These are phyloP conservation scores for Ilyonectria mors-panacis DNA, from an alignment of 2,329 filamentous ascomycete genomes.

Conservation along the genomic window DNA sequence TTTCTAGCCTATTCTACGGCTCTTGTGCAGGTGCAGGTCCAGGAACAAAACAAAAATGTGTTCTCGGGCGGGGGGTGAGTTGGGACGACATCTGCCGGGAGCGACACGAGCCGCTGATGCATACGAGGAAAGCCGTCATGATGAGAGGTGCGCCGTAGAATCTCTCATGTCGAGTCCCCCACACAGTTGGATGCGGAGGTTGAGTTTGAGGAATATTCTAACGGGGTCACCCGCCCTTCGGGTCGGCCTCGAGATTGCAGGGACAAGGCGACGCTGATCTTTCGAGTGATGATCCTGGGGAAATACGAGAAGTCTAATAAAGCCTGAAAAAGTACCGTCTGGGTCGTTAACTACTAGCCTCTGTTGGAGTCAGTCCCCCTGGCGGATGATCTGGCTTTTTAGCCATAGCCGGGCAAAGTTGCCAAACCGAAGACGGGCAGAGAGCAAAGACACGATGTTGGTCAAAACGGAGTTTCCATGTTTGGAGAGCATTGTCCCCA, in stretches of 20 bases:
- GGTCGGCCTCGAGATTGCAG: not conserved
- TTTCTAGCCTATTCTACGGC: slow-evolving; percentile 9
- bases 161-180: not conserved
- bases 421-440: not conserved
- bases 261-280: slow-evolving; percentile 9
- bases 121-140: slow-evolving; percentile 2
- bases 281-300: slow-evolving; percentile 24
- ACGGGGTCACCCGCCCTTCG: not conserved
- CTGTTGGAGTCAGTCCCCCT: not conserved
- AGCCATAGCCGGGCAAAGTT: not conserved
- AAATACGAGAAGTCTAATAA: slow-evolving; percentile 25
- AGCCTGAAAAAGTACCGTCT: not conserved
- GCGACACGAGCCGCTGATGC: slow-evolving; percentile 2
- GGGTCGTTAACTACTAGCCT: not conserved
- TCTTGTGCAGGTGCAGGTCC: slow-evolving; percentile 3
- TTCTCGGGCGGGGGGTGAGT: not conserved
- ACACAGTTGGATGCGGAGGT: not conserved
- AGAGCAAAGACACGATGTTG: not conserved
- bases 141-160: slow-evolving; percentile 10
- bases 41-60: not conserved
- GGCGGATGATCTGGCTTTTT: not conserved
- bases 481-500: not conserved
- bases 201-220: not conserved
- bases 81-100: not conserved
- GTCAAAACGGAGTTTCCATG: slow-evolving; percentile 11